Evolutionary conservation across 352 stramenopile genomes (phyloP), one percentile per base, ranked within the genome.

Genomic region (Phytophthora pinifolia): DNA sequence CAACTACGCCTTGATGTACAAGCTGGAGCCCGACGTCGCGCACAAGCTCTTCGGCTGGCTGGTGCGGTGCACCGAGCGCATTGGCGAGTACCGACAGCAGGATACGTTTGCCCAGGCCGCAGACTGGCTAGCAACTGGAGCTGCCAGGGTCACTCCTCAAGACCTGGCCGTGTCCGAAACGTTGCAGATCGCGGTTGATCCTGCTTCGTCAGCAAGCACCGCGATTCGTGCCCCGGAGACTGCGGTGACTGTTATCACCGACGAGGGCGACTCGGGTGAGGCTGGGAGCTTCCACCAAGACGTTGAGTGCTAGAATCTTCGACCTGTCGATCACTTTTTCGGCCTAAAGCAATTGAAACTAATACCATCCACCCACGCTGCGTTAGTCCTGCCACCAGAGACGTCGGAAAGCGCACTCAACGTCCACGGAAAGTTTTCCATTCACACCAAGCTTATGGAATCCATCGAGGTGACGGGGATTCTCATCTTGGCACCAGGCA

Each of bases 1-100:
- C 55, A 71, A 80, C 50, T 88, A 86, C 53, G 67, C 74, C 15
- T 67, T 88, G 43, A 88, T 88, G 77, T 54, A 74, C 63, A 88
- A 88, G 47, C 55, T 88, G 34, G 57, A 81, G 39, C 36, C 53
- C 9, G 55, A 65, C 0, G 41, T 54, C 0, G 74, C 70, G 2
- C 42, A 66, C 0, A 47, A 72, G 20, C 65, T 86, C 27, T 86
- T 88, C 47, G 46, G 68, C 22, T 86, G 73, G 73, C 67, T 81
- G 37, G 68, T 86, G 14, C 54, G 72, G 29, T 77, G 65, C 48
- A 74, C 77, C 13, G 77, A 88, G 48, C 49, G 60, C 31, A 62
- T 88, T 17, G 73, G 70, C 0, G 60, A 71, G 15, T 67, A 78
- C 39, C 29, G 44, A 30, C 35, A 65, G 13, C 48, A 66, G 4